A percentile compares a stretch with the other conserved stretches of the same genome.
phyloP scores from a whole-genome alignment of 768 basidiomycete genomes.

The Xerocomellus intermedius region DNA sequence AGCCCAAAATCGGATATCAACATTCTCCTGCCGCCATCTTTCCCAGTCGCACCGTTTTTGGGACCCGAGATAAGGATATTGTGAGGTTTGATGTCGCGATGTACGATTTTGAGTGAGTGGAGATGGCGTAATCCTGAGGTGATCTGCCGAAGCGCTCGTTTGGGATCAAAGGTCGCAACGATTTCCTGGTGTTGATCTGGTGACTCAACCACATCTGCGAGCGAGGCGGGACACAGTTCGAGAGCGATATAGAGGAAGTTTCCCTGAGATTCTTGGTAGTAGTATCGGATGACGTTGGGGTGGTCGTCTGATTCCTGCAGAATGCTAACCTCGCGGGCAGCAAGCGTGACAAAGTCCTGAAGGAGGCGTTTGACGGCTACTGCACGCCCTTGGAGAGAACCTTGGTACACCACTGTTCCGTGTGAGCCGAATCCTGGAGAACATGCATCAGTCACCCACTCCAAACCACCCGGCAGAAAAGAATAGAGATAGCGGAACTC shows the following conservation, averaged over 20 bases:
- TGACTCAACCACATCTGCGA: conserved; percentile 82
- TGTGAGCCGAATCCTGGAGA: conserved; percentile 86
- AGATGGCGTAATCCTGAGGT: conserved; percentile 86
- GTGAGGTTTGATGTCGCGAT: conserved; percentile 97
- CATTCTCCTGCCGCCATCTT: conserved; percentile 64
- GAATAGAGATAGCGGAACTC: conserved; percentile 21
- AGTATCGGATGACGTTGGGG: conserved; percentile 97
- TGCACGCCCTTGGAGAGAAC: conserved; percentile 93
- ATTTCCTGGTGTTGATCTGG: conserved; percentile 81
- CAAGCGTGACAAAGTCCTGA: conserved; percentile 93
- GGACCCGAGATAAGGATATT: conserved; percentile 87
- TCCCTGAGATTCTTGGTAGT: conserved; percentile 90
- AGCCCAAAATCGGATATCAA: conserved; percentile 96
- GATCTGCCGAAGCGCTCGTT: conserved; percentile 84
- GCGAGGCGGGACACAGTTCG: conserved; percentile 88
- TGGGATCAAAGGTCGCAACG: conserved; percentile 75
- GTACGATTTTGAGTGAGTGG: conserved; percentile 93
- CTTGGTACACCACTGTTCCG: conserved; percentile 93
- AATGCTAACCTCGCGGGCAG: conserved; percentile 88
- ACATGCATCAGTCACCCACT: conserved; percentile 4
- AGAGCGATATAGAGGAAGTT: conserved; percentile 98
- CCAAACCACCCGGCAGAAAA: neutral
- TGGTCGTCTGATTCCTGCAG: conserved; percentile 98
- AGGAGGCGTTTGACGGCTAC: conserved; percentile 98
- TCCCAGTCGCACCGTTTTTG: conserved; percentile 48